Base-by-base conservation (phyloP, 2,329 filamentous ascomycete species). In the Penicillium sp. region DNA sequence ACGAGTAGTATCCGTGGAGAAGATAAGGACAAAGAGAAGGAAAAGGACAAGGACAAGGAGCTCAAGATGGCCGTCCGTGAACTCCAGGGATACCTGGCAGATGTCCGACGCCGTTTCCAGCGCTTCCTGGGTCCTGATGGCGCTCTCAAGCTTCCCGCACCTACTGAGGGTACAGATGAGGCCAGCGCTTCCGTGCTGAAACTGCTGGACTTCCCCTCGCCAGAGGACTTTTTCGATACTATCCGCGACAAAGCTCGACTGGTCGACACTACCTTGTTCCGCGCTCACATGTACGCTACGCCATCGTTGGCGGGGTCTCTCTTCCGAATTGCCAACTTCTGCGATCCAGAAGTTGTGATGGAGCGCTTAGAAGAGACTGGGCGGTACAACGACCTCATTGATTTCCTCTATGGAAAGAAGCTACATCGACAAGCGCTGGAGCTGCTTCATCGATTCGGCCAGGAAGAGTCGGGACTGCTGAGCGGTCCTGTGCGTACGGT, bases 261-360 rank as follows among this genome's bases (percentile, higher is more conserved):
- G 2, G 91, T 97, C 6, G 94, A 99, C 69, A 99, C 94, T 0
- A 93, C 92, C 0, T 82, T 99, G 0, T 97, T 99, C 78, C 86
- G 93, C 14, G 89, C 91, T 0, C 95, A 96, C 72, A 97, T 99
- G 92, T 91, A 93, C 67, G 91, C 89, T 3, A 87, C 87, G 7
- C 93, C 94, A 4, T 86, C 88, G 5, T 80, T 99, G 10, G 92
- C 92, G 3, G 90, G 90, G 2, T 91, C 92, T 0, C 82, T 99
- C 0, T 97, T 99, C 77, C 91, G 94, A 21, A 91, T 97, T 48
- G 88, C 92, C 68, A 99, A 99, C 71, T 97, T 97, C 70, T 97
- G 94, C 72, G 93, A 99, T 65, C 93, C 94, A 0, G 88, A 91
- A 26, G 94, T 97, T 2, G 93, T 99, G 19, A 94, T 96, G 69